Evolutionary conservation across 179 eudicot genomes (phyloP), one percentile per base, ranked within the genome.

Genomic region (Heliamphora pulchella): DNA sequence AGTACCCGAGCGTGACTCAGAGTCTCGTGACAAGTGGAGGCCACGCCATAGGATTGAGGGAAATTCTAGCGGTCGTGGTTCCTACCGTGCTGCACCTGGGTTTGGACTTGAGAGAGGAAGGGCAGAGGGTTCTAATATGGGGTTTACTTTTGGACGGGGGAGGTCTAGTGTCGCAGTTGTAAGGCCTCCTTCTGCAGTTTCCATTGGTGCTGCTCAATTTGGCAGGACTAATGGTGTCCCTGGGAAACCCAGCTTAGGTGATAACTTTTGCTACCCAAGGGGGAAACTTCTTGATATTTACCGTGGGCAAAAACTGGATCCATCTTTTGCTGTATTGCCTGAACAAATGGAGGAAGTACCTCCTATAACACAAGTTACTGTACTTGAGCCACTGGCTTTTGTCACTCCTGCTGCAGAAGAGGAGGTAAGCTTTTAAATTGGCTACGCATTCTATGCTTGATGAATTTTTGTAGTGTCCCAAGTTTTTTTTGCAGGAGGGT

Each of bases 21-120:
- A 96, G 47, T 76, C 91, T 22, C 98, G 99, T 81, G 98, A 96
- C 80, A 96, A 96, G 89, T 96, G 99, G 99, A 92, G 99, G 87
- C 98, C 99, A 64, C 94, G 98, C 74, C 97, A 94, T 83, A 87
- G 94, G 83, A 89, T 91, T 87, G 99, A 96, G 76, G 83, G 89
- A 76, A 87, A 79, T 80, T 85, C 94, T 68, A 80, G 82, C 43
- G 93, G 90, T 14, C 86, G 91, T 31, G 88, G 89, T 80, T 82
- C 97, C 39, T 87, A 85, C 79, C 91, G 98, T 63, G 94, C 93
- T 83, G 99, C 99, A 44, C 98, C 98, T 73, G 98, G 99, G 55
- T 96, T 94, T 86, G 96, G 91, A 75, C 87, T 80, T 80, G 99
- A 90, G 81, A 96, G 86, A 78, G 98, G 91, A 75, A 87, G 85